These are phyloP conservation scores for Gossypium australe DNA, from an alignment of 345 rosid species.

Conservation along the genomic window DNA sequence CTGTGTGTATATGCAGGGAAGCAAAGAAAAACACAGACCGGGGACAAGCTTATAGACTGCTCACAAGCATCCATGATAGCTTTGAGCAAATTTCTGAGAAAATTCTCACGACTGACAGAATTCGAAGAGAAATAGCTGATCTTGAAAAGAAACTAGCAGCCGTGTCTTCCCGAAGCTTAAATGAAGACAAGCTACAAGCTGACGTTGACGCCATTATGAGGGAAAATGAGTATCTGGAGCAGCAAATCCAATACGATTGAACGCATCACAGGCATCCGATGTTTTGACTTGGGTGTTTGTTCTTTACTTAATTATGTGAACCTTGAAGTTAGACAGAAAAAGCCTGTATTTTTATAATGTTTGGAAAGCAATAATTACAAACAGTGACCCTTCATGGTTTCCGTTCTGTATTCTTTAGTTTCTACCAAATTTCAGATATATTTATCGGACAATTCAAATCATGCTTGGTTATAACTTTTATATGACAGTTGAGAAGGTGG, in stretches of 20 bases:
- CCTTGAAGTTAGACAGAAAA: not conserved
- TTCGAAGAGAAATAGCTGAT: constrained; percentile 60
- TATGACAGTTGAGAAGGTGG: too few relatives aligned
- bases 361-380: not conserved
- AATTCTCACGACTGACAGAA: constrained; percentile 52
- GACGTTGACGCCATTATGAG: constrained; percentile 49
- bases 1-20: constrained; percentile 43
- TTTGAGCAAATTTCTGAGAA: constrained; percentile 72
- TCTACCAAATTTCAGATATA: not conserved
- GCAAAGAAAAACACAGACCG: constrained; percentile 61
- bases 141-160: constrained; percentile 65
- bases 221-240: constrained; percentile 56
- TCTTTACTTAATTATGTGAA: not conserved
- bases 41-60: constrained; percentile 64
- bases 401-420: not conserved
- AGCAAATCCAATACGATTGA: constrained; percentile 17
- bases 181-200: constrained; percentile 48
- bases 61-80: constrained; percentile 62
- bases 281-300: not conserved
- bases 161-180: constrained; percentile 48
- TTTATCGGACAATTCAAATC: not conserved
- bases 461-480: too few relatives aligned
- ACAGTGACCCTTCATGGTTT: too few relatives aligned
- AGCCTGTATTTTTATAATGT: not conserved
- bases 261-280: not conserved